A percentile compares a stretch with the other conserved stretches of the same genome.
These are phyloP conservation scores for Jaltomata sinuosa DNA, from an alignment of 257 asterid species.

Conservation along the genomic window DNA sequence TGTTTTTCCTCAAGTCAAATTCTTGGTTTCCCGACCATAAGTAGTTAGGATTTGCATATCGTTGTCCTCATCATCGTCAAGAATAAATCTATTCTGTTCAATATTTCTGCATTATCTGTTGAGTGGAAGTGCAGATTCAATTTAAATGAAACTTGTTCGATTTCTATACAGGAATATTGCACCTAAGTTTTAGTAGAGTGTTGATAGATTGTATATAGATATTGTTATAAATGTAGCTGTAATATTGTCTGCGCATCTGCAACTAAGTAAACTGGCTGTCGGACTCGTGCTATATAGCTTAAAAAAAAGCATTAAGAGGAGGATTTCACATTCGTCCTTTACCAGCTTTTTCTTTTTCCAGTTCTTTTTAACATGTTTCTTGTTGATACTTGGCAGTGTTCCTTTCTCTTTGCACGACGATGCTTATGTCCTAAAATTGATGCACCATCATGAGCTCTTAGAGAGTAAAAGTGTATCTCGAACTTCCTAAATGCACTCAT, in stretches of 20 bases:
- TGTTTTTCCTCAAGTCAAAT: neutral
- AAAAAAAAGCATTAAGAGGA: neutral
- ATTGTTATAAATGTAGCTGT: neutral
- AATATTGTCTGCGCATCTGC: neutral
- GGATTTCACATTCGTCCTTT: neutral
- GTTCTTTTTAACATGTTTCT: neutral
- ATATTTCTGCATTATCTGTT: neutral
- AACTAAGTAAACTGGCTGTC: neutral
- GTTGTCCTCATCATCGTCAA: neutral
- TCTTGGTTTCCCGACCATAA: neutral
- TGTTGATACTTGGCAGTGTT: slow-evolving; percentile 3
- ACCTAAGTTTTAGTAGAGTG: neutral
- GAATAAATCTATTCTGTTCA: neutral
- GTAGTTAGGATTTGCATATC: neutral
- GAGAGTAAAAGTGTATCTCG: neutral
- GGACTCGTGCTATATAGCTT: neutral
- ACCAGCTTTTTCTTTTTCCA: too few species aligned
- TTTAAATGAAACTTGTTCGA: neutral
- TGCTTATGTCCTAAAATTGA: slow-evolving; percentile 8
- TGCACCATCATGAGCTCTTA: slow-evolving; percentile 3
- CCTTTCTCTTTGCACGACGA: slow-evolving; percentile 15
- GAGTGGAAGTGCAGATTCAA: neutral
- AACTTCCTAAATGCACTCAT: neutral
- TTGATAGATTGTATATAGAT: neutral
- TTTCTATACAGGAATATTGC: neutral